Evolutionary conservation across 441 rosid genomes (phyloP).

Genomic region (Gossypium davidsonii): DNA sequence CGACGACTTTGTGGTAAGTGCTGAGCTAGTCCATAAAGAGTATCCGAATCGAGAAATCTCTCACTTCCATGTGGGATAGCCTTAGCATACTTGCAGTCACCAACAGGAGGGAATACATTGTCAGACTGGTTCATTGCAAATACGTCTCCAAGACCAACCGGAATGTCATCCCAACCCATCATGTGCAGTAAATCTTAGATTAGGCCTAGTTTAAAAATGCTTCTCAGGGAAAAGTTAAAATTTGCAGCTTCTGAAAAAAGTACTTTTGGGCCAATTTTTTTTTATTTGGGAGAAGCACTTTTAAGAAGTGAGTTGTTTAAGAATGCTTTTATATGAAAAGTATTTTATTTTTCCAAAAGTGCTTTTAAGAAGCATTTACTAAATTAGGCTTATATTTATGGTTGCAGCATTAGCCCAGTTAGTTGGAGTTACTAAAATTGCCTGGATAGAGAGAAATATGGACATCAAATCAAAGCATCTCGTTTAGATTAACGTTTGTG

Average conservation of each 20-base stretch:
- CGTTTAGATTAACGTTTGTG: neutral
- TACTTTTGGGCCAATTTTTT: no score
- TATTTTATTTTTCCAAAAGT: no score
- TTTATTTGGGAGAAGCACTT: no score
- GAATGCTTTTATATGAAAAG: no score
- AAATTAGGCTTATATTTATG: slow-evolving; percentile 33
- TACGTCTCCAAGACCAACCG: slow-evolving; percentile 64
- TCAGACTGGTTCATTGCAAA: slow-evolving; percentile 64
- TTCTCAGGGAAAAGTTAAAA: no score
- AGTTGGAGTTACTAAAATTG: slow-evolving; percentile 67
- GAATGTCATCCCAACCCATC: slow-evolving; percentile 97
- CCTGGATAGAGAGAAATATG: slow-evolving; percentile 34
- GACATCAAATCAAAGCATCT: neutral
- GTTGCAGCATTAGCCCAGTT: slow-evolving; percentile 98
- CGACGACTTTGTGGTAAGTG: slow-evolving; percentile 73
- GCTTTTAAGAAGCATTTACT: no score
- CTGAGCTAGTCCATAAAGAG: slow-evolving; percentile 82
- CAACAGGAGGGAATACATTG: slow-evolving; percentile 37
- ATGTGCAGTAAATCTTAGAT: slow-evolving; percentile 84
- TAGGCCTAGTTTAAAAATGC: no score
- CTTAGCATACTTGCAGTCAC: slow-evolving; percentile 66
- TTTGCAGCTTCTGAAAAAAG: no score
- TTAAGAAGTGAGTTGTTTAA: no score
- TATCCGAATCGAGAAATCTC: slow-evolving; percentile 77
- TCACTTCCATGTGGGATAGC: slow-evolving; percentile 80